Base-by-base conservation (phyloP, 2,329 filamentous ascomycete species). In the Aplosporella prunicola region DNA sequence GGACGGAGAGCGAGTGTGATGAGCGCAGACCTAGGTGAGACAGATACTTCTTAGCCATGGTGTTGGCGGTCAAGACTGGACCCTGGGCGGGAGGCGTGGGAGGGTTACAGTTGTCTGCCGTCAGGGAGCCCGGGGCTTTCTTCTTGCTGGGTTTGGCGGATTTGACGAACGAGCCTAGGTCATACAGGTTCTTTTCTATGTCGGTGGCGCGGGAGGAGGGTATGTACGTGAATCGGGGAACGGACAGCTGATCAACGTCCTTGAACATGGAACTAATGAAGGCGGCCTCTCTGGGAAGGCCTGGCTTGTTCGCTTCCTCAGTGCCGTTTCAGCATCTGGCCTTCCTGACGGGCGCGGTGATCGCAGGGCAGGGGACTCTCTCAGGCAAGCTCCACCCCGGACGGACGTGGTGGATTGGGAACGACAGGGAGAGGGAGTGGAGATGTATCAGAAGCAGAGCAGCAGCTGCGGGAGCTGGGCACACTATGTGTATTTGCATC, bases 141-240 rank as follows among this genome's bases (percentile, higher is more conserved):
- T 40, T 40, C 16, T 31, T 38, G 22, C 29, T 32, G 30, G 32
- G 32, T 23, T 31, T 35, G 20, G 27, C 16, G 15, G 22, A n/a
- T 24, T 24, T 24, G 8, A 20, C 35, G 10, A 43, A 26, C 14
- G 41, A 32, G 32, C 43, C 42, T 26, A 46, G 42, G 32, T 35
- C 37, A 35, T 39, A 28, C 34, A 45, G 34, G 20, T 41, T 45
- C 16, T 27, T 33, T 35, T 45, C 41, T 25, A 43, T 34, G 11
- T 40, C 20, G 27, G 30, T 34, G 30, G 20, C 30, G 24, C 36
- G 9, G 14, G 15, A 26, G 24, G 37, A 22, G 29, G 20, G 35
- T 29, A 29, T 9, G 20, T 20, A 32, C 14, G 27, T 20, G 29
- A 30, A 30, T 22, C 29, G 30, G 30, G 31, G 26, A 31, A 31